Base-by-base conservation (phyloP, 768 basidiomycete genomes). In the Lactarius sp. region DNA sequence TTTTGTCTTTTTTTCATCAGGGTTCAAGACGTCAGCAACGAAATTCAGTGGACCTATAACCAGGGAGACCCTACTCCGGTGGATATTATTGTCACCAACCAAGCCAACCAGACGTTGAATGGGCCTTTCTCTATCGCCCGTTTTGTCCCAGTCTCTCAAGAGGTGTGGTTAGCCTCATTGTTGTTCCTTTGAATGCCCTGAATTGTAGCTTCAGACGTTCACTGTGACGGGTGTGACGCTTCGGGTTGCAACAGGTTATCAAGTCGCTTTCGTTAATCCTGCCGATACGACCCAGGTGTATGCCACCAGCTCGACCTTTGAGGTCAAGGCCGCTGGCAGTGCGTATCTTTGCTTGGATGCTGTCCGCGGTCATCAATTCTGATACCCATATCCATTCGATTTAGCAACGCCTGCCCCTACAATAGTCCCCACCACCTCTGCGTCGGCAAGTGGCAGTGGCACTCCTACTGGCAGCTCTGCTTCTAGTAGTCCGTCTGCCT, bases 261-360 rank as follows among this genome's bases (percentile, higher is more conserved):
- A 67, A 55, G 74, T 79, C 52, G 68, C 69, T 58, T 78, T 78
- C 62, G 70, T 75, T 50, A 75, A 74, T 68, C 68, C 73, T 18
- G 52, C 56, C 22, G 76, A 78, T 68, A 7, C n/a, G 18, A 66
- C 68, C 12, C 66, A 77, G 36, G 64, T 77, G 37, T 72, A 70
- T 61, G 77, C 77, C 2, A 68, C 64, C 36, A 75, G 74, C 67
- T 34, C 69, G 20, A 41, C 65, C 5, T 79, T 79, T 67, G 68
- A 70, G 37, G 75, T 79, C 20, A 73, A 70, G 67, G 66, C 76
- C n/a, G 52, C 70, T 10, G 77, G 77, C 52, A 77, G 77, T 78
- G 65, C 60, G 77, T 72, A 33, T 65, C 10, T 33, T 36, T 44
- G 1, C n/a, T n/a, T 44, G n/a, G 18, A 13, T 14, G 18, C 5